phyloP scores from a whole-genome alignment of 495 filamentous ascomycete species.

The Penicillium salamii region DNA sequence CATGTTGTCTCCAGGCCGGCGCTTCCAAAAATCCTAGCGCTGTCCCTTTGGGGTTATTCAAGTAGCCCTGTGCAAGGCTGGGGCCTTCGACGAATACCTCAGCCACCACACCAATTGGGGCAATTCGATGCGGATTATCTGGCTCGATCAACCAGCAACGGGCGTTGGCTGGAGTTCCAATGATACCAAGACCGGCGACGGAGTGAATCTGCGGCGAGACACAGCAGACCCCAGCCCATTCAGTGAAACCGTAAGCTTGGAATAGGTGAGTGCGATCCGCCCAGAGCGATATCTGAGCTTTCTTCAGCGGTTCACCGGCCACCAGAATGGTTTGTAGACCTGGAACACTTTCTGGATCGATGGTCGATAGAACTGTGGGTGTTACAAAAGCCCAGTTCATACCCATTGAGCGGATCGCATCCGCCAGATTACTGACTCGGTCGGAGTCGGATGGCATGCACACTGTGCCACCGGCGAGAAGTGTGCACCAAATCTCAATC shows the following conservation, averaged over 20 bases:
- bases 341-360: conserved; percentile 31
- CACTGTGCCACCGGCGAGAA: conserved; percentile 46
- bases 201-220: background rate
- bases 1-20: conserved; percentile 4
- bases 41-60: conserved; percentile 2
- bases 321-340: conserved; percentile 1
- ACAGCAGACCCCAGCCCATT: conserved; percentile 11
- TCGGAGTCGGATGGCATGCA: conserved; percentile 52
- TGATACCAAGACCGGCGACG: background rate
- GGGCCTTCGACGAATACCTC: conserved; percentile 39
- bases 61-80: conserved; percentile 15
- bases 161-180: background rate
- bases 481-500: conserved; percentile 48
- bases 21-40: background rate
- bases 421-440: conserved; percentile 29
- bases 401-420: conserved; percentile 22
- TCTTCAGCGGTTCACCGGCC: conserved; percentile 30
- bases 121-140: conserved; percentile 27
- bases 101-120: conserved; percentile 42
- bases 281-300: conserved; percentile 40
- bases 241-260: conserved; percentile 43
- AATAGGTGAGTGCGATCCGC: conserved; percentile 33
- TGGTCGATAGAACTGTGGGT: conserved; percentile 30
- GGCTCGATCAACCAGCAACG: conserved; percentile 16
- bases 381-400: conserved; percentile 35